Evolutionary conservation across 1,284 basidiomycete genomes (phyloP), one percentile per base, ranked within the genome.

Genomic region (Fomitopsis betulina): DNA sequence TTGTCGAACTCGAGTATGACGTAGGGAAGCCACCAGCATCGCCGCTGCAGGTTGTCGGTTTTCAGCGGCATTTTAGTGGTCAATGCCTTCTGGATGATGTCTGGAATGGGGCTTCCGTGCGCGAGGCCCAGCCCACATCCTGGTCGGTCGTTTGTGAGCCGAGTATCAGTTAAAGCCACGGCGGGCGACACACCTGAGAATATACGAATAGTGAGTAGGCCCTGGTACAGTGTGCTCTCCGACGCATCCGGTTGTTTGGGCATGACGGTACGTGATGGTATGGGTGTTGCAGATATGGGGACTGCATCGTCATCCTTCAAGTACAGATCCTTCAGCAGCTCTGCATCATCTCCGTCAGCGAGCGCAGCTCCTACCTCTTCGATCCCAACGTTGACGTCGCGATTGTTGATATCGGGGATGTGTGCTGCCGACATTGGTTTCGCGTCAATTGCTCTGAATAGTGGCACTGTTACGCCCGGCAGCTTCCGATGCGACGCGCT

Each of bases 1-100:
- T 98, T 98, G 81, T 99, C 96, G 78, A 98, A 99, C 75, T 98
- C 96, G 63, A 98, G 86, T 40, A 97, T 95, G 71, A 97, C 89
- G 69, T 98, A 99, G 23, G 96, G 96, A 33, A 99, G 81, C 93
- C 94, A 98, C 94, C 94, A 97, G 71, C 85, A 86, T 61, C 94
- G 91, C 72, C 89, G 92, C 65, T 94, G 82, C 49, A 93, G 83
- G 71, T 93, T 91, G 68, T 83, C 85, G 2, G 81, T 79, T 54
- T 86, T 78, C 2, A 78, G 72, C 0, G 79, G 74, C 37, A 77
- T 82, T 42, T 76, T 71, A 10, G 76, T 81, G 64, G 82, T 84
- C 40, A 97, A 79, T 0, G 94, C 94, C 53, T 83, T 84, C 68
- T 92, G 87, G 64, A 98, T 93, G n/a, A 91, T 86, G 15, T 89